phyloP scores from a whole-genome alignment of 768 basidiomycete genomes.

The Tylopilus balloui region DNA sequence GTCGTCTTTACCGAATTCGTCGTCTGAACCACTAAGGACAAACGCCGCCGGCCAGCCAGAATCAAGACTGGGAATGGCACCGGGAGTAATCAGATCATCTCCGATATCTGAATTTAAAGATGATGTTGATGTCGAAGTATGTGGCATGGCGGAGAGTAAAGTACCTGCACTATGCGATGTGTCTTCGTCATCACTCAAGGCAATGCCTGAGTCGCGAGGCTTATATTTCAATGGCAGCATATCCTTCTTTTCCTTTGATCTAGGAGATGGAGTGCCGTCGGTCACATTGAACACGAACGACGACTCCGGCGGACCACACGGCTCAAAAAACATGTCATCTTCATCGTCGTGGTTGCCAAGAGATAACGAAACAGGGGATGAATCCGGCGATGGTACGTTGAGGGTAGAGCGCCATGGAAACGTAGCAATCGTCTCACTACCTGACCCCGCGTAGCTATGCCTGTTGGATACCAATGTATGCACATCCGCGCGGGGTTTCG shows the following conservation, averaged over 20 bases:
- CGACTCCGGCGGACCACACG: conserved; percentile 39
- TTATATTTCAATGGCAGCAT: conserved; percentile 64
- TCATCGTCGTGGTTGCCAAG: conserved; percentile 40
- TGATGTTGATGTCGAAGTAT: conserved; percentile 58
- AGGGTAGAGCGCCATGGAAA: conserved; percentile 37
- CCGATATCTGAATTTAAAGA: conserved; percentile 55
- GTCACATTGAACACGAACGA: conserved; percentile 58
- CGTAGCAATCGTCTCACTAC: conserved; percentile 28
- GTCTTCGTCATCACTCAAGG: conserved; percentile 58
- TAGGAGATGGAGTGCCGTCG: conserved; percentile 54
- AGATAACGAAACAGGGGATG: conserved; percentile 40
- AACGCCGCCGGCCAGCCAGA: conserved; percentile 62
- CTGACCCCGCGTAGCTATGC: conserved; percentile 63
- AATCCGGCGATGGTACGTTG: conserved; percentile 44
- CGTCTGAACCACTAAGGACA: conserved; percentile 40
- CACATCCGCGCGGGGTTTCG: conserved; percentile 4
- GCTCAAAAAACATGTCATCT: conserved; percentile 54
- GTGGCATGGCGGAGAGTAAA: conserved; percentile 42
- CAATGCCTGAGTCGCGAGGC: conserved; percentile 64
- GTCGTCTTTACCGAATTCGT: conserved; percentile 26
- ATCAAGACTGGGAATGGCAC: conserved; percentile 44
- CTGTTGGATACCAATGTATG: conserved; percentile 42
- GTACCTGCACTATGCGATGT: conserved; percentile 11
- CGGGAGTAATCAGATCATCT: conserved; percentile 69
- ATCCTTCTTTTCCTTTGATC: conserved; percentile 33